A percentile compares a stretch with the other conserved stretches of the same genome.
Conservation (phyloP, 2,329 filamentous ascomycete genomes). For the Dactylonectria estremocensis region DNA sequence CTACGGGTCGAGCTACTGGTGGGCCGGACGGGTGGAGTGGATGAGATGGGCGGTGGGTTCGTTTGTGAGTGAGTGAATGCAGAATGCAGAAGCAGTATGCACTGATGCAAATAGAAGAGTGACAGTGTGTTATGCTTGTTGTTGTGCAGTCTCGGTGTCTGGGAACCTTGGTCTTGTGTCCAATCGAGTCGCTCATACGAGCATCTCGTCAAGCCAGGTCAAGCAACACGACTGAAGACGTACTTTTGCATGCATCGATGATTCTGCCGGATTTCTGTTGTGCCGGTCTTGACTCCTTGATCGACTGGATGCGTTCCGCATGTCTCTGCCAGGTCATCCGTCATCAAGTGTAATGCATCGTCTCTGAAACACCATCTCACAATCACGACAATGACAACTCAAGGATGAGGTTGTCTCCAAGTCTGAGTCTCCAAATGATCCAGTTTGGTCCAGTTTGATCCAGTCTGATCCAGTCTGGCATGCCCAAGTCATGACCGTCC, state of each 20-base stretch:
- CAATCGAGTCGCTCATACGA: slow-evolving; percentile 22
- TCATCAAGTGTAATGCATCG: slow-evolving; percentile 4
- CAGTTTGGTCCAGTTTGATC: no score
- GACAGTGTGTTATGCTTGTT: slow-evolving; percentile 45
- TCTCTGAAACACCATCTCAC: slow-evolving; percentile 30
- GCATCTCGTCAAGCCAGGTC: slow-evolving; percentile 18
- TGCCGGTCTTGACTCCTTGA: neutral
- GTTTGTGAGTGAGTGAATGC: slow-evolving; percentile 31
- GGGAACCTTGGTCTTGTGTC: slow-evolving; percentile 36
- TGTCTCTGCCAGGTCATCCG: slow-evolving; percentile 14
- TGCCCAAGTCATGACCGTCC: slow-evolving; percentile 21
- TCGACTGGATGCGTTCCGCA: slow-evolving; percentile 11
- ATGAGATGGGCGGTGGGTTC: slow-evolving; percentile 25
- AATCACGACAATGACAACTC: slow-evolving; percentile 12
- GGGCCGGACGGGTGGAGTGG: slow-evolving; percentile 24
- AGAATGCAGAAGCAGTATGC: no score
- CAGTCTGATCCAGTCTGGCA: no score
- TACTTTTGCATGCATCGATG: slow-evolving; percentile 10
- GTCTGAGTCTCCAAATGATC: no score
- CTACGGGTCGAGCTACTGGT: slow-evolving; percentile 9
- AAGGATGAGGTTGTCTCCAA: slow-evolving; percentile 8
- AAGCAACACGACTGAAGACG: neutral
- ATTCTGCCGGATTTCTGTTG: no score
- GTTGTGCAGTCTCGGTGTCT: slow-evolving; percentile 38
- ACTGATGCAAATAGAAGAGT: slow-evolving; percentile 9